phyloP scores from a whole-genome alignment of 2,329 filamentous ascomycete species.

The Ceratocystis alfenasii region DNA sequence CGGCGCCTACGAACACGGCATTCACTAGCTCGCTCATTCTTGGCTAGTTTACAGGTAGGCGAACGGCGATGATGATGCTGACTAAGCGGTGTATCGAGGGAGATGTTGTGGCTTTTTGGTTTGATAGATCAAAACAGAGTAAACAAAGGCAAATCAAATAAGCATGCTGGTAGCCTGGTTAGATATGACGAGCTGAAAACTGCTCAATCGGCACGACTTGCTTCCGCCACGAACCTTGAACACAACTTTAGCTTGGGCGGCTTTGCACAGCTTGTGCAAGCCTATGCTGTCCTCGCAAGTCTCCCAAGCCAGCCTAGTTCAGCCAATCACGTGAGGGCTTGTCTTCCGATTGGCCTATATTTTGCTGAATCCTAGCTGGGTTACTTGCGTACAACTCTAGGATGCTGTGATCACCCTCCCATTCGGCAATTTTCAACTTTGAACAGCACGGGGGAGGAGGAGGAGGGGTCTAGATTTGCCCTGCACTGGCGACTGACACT shows the following conservation, averaged over 20 bases:
- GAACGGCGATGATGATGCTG: no score
- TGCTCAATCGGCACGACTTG: constrained; percentile 1
- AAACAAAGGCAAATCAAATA: not conserved
- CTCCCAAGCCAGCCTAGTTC: not conserved
- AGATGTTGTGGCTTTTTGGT: not conserved
- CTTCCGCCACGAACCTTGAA: not conserved
- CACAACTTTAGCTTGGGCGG: not conserved
- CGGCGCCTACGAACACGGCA: constrained; percentile 56
- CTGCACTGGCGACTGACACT: no score
- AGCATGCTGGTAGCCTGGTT: not conserved
- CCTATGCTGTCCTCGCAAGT: not conserved
- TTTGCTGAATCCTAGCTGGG: not conserved
- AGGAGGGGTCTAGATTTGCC: no score
- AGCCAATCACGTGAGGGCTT: not conserved
- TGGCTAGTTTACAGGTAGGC: no score
- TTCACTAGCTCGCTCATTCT: constrained; percentile 35
- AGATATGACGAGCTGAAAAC: not conserved
- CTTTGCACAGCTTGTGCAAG: not conserved
- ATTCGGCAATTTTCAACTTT: no score
- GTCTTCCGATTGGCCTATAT: not conserved
- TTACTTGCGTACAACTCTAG: no score
- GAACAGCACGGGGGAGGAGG: no score
- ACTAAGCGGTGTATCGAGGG: not conserved
- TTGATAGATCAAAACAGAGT: not conserved
- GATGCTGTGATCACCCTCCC: no score